Percentiles rank a stretch among this genome's conserved stretches.
Evolutionary conservation across 768 basidiomycete species (phyloP).

Genomic region (Dacryopinax primogenitus): DNA sequence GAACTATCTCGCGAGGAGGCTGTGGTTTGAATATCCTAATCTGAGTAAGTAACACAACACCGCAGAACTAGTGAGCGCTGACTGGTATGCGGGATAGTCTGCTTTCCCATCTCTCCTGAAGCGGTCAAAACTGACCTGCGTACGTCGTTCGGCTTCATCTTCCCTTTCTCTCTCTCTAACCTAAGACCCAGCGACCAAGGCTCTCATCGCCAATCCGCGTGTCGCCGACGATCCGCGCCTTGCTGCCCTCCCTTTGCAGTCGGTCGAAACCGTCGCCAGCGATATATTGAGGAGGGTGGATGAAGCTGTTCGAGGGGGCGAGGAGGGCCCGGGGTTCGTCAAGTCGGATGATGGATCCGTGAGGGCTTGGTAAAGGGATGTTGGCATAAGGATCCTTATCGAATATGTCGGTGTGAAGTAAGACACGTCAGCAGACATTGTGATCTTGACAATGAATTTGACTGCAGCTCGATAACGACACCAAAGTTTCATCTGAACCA

Average conservation of each 20-base stretch:
- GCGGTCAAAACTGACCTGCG: constrained; percentile 10
- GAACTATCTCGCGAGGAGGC: constrained; percentile 14
- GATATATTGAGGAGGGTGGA: constrained; percentile 2
- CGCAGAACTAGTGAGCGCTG: not conserved
- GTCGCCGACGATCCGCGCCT: not conserved
- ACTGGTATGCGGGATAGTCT: not conserved
- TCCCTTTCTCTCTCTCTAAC: not conserved
- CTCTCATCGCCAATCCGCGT: not conserved
- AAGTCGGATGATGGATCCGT: not conserved
- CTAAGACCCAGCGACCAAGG: no score
- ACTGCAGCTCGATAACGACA: no score
- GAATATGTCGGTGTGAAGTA: not conserved
- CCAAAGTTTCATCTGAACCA: no score
- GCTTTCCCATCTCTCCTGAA: constrained; percentile 1
- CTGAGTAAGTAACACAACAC: not conserved
- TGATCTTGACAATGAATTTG: no score
- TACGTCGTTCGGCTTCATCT: not conserved
- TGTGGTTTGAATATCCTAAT: constrained; percentile 8
- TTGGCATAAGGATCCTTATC: not conserved
- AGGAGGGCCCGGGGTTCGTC: not conserved
- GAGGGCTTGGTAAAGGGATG: not conserved
- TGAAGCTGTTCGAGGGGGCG: not conserved
- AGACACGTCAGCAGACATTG: not conserved
- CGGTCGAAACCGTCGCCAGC: not conserved
- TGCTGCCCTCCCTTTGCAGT: not conserved